Conservation (phyloP, 2,329 filamentous ascomycete species). For the Scleromitrula shiraiana region DNA sequence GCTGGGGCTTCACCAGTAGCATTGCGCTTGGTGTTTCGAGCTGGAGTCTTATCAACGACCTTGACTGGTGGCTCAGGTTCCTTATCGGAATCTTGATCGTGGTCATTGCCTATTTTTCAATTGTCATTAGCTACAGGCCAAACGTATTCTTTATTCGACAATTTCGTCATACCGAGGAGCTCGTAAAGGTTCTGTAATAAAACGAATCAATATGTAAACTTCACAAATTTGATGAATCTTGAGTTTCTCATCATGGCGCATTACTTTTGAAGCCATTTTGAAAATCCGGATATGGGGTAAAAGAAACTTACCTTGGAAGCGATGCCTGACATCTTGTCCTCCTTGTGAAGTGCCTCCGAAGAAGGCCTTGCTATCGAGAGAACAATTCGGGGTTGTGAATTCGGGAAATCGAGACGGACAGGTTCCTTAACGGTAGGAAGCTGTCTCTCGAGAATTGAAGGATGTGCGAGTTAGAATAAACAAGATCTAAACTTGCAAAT, state of each 20-base stretch:
- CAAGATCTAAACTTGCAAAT: slow-evolving; percentile 10
- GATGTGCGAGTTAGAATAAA: slow-evolving; percentile 9
- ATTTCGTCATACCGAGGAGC: slow-evolving; percentile 74
- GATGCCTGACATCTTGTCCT: slow-evolving; percentile 33
- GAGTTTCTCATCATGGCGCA: slow-evolving; percentile 8
- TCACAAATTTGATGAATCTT: slow-evolving; percentile 11
- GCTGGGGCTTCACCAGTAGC: slow-evolving; percentile 61
- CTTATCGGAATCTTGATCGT: slow-evolving; percentile 61
- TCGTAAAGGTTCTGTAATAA: slow-evolving; percentile 81
- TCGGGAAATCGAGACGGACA: slow-evolving; percentile 29
- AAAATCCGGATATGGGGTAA: slow-evolving; percentile 1
- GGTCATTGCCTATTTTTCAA: slow-evolving; percentile 43
- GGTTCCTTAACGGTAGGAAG: slow-evolving; percentile 30
- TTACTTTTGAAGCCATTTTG: slow-evolving; percentile 11
- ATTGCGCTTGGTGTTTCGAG: slow-evolving; percentile 76
- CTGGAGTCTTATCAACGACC: slow-evolving; percentile 76
- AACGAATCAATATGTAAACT: slow-evolving; percentile 31
- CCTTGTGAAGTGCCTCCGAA: slow-evolving; percentile 32
- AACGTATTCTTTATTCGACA: slow-evolving; percentile 15
- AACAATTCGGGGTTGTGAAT: slow-evolving; percentile 28
- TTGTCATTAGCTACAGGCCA: slow-evolving; percentile 25
- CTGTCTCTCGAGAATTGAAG: slow-evolving; percentile 30
- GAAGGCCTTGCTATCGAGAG: slow-evolving; percentile 32
- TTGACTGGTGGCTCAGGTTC: slow-evolving; percentile 71
- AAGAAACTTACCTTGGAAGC: slow-evolving; percentile 30